Evolutionary conservation across 352 stramenopile genomes (phyloP), one percentile per base, ranked within the genome.

Genomic region (Globisporangium yorkense): DNA sequence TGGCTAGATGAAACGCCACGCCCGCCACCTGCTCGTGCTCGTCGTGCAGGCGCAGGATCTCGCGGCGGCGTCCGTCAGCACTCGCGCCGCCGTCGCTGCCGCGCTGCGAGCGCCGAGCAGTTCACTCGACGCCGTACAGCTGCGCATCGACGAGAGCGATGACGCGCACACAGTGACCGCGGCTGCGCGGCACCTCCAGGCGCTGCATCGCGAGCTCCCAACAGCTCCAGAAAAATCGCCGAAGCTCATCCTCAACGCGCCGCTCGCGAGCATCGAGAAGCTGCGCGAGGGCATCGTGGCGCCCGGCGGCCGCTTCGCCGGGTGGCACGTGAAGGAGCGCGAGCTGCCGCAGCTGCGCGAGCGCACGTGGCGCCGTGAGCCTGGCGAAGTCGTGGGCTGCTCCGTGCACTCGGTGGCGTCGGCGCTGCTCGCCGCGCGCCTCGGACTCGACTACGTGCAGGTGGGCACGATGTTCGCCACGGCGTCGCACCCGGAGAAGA

Each of bases 391-490:
- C 3, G 49, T 72, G 18, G 72, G 72, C 8, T 75, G 67, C 56
- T 85, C 75, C 0, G 75, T 82, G 51, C 75, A 85, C 43, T 67
- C 61, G 2, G 62, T 74, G 0, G 55, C 63, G 8, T 46, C 61
- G 0, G 75, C 72, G 0, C 2, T 71, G 0, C 18, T 43, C 18
- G 75, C 75, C 2, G 54, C 58, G 16, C 33, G 49, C 2, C 50
- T 66, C 2, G 68, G 62, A 2, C 54, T 75, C 18, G 71, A 75
- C 41, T 83, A 83, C 39, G 52, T 85, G 9, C 75, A 85, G 52
- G 75, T 83, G 29, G 75, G 75, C 1, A 85, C 75, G 13, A 85
- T 85, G 75, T 85, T 85, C 45, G 50, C 55, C 2, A 85, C 75
- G 12, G 37, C 53, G 12, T 80, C 75, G 0, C 75, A 85, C 13